Conservation (phyloP, 73 alveolate species). For the Loxodes magnus region DNA sequence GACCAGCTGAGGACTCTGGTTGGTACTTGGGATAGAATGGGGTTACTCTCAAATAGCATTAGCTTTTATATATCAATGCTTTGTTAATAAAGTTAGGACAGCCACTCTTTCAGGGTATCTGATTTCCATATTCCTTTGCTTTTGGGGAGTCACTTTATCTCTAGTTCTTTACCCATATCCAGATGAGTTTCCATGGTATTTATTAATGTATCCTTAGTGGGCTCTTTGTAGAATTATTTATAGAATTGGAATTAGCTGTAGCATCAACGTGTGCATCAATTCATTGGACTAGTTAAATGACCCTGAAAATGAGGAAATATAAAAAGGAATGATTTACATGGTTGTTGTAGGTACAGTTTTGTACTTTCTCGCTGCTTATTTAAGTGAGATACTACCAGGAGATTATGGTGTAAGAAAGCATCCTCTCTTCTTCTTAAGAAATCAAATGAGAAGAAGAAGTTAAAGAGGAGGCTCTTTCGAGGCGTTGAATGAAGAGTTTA, state of each 20-base stretch:
- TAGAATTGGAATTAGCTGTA: constrained; percentile 67
- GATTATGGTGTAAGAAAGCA: constrained; percentile 82
- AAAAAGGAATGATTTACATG: constrained; percentile 50
- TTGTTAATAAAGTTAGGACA: constrained; percentile 77
- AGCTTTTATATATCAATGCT: constrained; percentile 83
- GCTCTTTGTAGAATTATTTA: constrained; percentile 77
- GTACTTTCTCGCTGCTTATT: constrained; percentile 71
- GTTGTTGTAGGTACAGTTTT: constrained; percentile 52
- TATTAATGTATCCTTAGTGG: constrained; percentile 59
- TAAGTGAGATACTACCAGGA: constrained; percentile 80
- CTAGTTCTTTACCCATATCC: constrained; percentile 80
- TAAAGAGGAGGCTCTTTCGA: constrained; percentile 50
- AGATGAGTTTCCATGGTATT: constrained; percentile 48
- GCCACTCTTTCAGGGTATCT: constrained; percentile 87
- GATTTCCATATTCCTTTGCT: constrained; percentile 66
- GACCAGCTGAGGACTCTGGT: constrained; percentile 53
- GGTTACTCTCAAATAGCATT: constrained; percentile 87
- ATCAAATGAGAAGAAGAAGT: constrained; percentile 53
- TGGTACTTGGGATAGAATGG: constrained; percentile 73
- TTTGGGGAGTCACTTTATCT: constrained; percentile 66
- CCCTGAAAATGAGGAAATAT: no score
- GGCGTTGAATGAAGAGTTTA: constrained; percentile 31
- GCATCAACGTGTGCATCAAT: constrained; percentile 64
- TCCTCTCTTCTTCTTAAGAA: constrained; percentile 39
- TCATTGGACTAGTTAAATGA: constrained; percentile 39